Base-by-base conservation (phyloP, 257 asterid species). In the Schizonepeta tenuifolia region DNA sequence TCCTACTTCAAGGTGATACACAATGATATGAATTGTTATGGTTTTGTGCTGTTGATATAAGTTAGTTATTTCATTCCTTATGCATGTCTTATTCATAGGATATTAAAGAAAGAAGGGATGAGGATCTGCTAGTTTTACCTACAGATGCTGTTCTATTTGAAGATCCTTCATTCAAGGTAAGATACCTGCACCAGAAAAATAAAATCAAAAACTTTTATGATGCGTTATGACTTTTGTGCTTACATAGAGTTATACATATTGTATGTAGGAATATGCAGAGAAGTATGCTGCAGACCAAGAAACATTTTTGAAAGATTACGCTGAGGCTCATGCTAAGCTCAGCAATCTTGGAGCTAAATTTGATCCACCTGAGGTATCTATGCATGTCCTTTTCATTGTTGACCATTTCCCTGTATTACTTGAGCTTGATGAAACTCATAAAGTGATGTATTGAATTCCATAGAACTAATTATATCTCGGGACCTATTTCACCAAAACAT, bases 341-440 rank as follows among this genome's bases (percentile, higher is more conserved):
- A 91, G 99, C 89, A 91, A 86, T 78, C 88, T 86, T 79, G 98
- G 99, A 76, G 95, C 99, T 62, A 94, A 89, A 82, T 94, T 94
- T 83, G 92, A 89, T 73, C 99, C 99, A 54, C 90, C 95, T 41
- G 90, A 94, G 97, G 99, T 94, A 77, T 66, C 77, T 65, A 62
- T 70, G 71, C 59, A 0, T 68, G 40, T 51, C 31, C 68, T 40
- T 60, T 58, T 33, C 67, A 46, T 18, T 54, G 20, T 54, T 53
- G 36, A 31, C 43, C 33, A 18, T n/a, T 26, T 50, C 43, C 21
- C 22, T 24, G 8, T 21, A 47, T 41, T 21, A 14, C 36, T 75
- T 46, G 43, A 26, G 58, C 72, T 66, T 51, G 31, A 10, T 51
- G 31, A 28, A 70, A 57, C 64, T 70, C 65, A 62, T 40, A 20